These are phyloP conservation scores for Clarkia xantiana DNA, from an alignment of 345 rosid species.

Conservation along the genomic window DNA sequence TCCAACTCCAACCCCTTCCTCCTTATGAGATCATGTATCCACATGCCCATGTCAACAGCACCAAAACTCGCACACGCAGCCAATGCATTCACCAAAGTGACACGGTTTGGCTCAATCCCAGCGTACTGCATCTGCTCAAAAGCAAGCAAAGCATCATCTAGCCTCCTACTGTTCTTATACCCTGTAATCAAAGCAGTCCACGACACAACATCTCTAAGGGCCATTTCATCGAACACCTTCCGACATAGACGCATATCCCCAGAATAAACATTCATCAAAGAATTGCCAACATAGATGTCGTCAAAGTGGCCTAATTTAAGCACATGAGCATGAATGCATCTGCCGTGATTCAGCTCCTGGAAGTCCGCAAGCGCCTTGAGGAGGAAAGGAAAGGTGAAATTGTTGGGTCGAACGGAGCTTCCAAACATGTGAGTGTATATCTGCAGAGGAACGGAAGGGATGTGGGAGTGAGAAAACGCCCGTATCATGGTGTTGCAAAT, in stretches of 20 bases:
- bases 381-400: slow-evolving; percentile 41
- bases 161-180: slow-evolving; percentile 15
- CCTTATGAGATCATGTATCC: slow-evolving; percentile 39
- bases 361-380: slow-evolving; percentile 38
- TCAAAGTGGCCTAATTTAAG: slow-evolving; percentile 23
- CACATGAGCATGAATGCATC: slow-evolving; percentile 29
- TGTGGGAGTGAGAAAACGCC: slow-evolving; percentile 31
- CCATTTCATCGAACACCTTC: slow-evolving; percentile 38
- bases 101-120: slow-evolving; percentile 35
- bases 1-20: slow-evolving; percentile 39
- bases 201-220: slow-evolving; percentile 38
- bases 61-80: slow-evolving; percentile 29
- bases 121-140: slow-evolving; percentile 39
- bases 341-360: slow-evolving; percentile 17
- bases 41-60: slow-evolving; percentile 36
- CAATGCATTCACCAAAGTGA: slow-evolving; percentile 45
- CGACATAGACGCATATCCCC: slow-evolving; percentile 22
- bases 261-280: slow-evolving; percentile 26
- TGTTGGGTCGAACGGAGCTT: slow-evolving; percentile 20
- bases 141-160: slow-evolving; percentile 31
- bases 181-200: slow-evolving; percentile 43
- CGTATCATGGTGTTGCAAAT: slow-evolving; percentile 34
- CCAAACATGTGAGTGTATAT: slow-evolving; percentile 28
- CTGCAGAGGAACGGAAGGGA: slow-evolving; percentile 21
- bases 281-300: slow-evolving; percentile 35